phyloP scores from a whole-genome alignment of 495 filamentous ascomycete species.

The Talaromyces adpressus region DNA sequence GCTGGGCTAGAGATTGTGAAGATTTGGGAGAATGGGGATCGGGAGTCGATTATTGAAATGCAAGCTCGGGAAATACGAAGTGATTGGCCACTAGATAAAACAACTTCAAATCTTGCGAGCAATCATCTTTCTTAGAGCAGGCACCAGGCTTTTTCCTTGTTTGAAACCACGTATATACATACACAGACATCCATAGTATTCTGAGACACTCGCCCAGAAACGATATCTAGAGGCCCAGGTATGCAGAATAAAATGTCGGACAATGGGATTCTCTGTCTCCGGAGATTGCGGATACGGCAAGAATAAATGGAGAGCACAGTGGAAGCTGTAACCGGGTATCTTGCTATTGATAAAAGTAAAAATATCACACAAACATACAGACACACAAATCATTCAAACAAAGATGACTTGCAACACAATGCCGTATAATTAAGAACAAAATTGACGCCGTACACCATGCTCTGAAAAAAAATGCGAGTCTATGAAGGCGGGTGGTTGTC shows the following conservation, averaged over 20 bases:
- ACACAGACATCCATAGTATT: neutral
- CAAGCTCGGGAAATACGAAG: neutral
- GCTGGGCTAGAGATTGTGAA: neutral
- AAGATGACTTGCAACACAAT: neutral
- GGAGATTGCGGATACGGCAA: neutral
- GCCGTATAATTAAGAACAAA: conserved; percentile 1
- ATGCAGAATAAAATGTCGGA: neutral
- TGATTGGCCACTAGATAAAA: neutral
- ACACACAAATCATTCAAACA: neutral
- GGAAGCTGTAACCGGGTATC: neutral
- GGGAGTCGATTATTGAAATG: neutral
- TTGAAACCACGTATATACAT: neutral
- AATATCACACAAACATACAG: neutral
- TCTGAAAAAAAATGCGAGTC: neutral
- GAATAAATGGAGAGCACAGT: neutral
- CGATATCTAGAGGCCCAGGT: neutral
- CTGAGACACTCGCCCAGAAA: neutral
- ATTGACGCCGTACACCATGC: neutral
- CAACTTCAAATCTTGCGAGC: neutral
- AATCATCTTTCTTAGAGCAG: neutral
- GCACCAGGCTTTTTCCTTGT: too few relatives aligned
- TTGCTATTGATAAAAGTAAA: neutral
- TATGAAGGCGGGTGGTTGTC: conserved; percentile 20
- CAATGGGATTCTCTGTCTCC: neutral
- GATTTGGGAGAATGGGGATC: neutral